Conservation (phyloP, 2,329 filamentous ascomycete species). For the Dendryphion nanum region DNA sequence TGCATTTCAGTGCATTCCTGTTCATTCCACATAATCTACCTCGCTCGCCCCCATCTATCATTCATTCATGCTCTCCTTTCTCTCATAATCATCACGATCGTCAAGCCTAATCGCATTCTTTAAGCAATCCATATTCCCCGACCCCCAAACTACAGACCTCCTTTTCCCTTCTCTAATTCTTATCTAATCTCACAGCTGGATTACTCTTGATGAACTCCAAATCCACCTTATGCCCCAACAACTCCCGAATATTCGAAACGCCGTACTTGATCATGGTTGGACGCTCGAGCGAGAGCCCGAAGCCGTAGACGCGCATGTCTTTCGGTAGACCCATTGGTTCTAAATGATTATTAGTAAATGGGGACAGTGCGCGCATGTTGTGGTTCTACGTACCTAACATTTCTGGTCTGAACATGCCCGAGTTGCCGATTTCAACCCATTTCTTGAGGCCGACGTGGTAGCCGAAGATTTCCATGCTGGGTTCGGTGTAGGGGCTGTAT, state of each 20-base stretch:
- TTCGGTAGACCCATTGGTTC: constrained; percentile 90
- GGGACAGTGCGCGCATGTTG: not conserved
- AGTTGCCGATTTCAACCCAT: constrained; percentile 96
- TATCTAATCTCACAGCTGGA: constrained; percentile 85
- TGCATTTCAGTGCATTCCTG: no score
- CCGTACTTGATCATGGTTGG: constrained; percentile 96
- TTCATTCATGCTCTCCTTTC: no score
- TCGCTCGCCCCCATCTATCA: no score
- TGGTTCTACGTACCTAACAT: constrained; percentile 76
- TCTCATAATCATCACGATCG: no score
- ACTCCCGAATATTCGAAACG: constrained; percentile 79
- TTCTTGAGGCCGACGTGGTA: constrained; percentile 76
- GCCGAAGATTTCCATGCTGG: constrained; percentile 97
- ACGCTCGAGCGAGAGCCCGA: constrained; percentile 85
- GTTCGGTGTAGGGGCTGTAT: constrained; percentile 57
- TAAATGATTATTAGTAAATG: constrained; percentile 3
- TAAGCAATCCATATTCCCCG: no score
- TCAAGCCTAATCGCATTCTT: no score
- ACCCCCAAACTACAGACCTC: no score
- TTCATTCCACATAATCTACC: no score
- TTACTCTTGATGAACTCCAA: constrained; percentile 89
- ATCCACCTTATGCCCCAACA: constrained; percentile 94
- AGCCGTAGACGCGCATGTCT: constrained; percentile 91
- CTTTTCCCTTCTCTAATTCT: constrained; percentile 62
- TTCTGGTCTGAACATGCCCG: constrained; percentile 97